Base-by-base conservation (phyloP, 768 basidiomycete genomes). In the Rubroboletus satanas region DNA sequence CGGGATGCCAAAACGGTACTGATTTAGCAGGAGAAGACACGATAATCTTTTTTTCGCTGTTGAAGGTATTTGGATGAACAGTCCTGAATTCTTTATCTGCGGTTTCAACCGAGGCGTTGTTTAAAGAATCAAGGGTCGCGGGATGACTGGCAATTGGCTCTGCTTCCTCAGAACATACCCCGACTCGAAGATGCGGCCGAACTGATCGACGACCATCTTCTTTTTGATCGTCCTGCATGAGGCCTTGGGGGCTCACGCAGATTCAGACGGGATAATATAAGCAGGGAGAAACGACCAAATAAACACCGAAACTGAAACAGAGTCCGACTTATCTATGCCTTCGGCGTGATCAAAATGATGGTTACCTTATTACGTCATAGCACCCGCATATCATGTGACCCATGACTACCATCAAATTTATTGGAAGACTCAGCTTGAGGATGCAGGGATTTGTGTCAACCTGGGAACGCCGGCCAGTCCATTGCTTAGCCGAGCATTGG, bases 171-270 rank as follows among this genome's bases (percentile, higher is more conserved):
- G 54, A 23, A 15, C 1, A 18, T 48, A 50, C 39, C 28, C 46
- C 55, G 39, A 58, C 42, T 8, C 43, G 62, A 39, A 68, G 50
- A 21, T 39, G 54, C 1, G 57, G 54, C 8, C 49, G 36, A 4
- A 3, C 31, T 4, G 41, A 44, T 6, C 4, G 45, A 7, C 15
- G 21, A 5, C 11, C 29, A 26, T 33, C 51, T 17, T 43, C 23
- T 28, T 45, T 38, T 7, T 51, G 53, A 18, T 47, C 52, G 35
- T 53, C 53, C 18, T 49, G 15, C 64, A 66, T 66, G 38, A 29
- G 28, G 23, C 23, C 23, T 26, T 26, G 5, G 12, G 29, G 7
- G 29, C 18, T n/a, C 28, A 12, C 23, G 18, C 7, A 28, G 43
- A 49, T 46, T 31, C 31, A n/a, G 43, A 9, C 15, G 7, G 17